These are phyloP conservation scores for Silene coronaria DNA, from an alignment of 179 eudicot species.

Conservation along the genomic window DNA sequence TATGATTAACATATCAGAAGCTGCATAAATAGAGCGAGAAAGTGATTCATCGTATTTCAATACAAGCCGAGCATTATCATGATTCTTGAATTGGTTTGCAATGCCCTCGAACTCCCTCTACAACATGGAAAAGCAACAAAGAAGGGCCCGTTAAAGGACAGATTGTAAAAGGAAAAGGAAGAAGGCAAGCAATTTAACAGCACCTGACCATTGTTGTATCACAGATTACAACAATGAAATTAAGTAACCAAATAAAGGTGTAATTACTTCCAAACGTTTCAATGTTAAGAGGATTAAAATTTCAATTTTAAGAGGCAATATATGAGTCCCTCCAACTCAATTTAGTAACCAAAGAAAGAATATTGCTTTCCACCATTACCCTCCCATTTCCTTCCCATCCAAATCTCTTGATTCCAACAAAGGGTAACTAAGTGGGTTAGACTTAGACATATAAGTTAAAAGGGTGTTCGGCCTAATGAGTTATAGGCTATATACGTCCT, in stretches of 20 bases:
- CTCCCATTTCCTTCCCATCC: not conserved
- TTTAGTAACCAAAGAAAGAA: not conserved
- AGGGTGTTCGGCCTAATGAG: not conserved
- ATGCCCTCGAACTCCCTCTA: constrained; percentile 89
- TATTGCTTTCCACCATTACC: not conserved
- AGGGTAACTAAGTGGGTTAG: not conserved
- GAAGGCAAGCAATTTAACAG: not conserved
- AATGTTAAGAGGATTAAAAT: not conserved
- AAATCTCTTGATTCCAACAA: not conserved
- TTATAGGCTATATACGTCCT: not conserved
- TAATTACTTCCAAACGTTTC: not conserved
- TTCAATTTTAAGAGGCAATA: not conserved
- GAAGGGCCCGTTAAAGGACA: not conserved
- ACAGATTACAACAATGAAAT: not conserved
- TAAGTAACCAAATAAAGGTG: not conserved
- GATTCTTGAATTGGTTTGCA: constrained; percentile 56
- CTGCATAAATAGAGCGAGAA: constrained; percentile 77
- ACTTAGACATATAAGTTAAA: not conserved
- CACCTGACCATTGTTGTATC: not conserved
- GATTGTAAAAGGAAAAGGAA: not conserved
- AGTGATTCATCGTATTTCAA: constrained; percentile 86
- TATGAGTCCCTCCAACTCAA: not conserved
- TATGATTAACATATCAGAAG: constrained; percentile 86
- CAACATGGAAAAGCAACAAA: constrained; percentile 23
- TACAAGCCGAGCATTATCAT: constrained; percentile 58